Base-by-base conservation (phyloP, 2,329 filamentous ascomycete genomes). In the Fusarium fujikuroi region DNA sequence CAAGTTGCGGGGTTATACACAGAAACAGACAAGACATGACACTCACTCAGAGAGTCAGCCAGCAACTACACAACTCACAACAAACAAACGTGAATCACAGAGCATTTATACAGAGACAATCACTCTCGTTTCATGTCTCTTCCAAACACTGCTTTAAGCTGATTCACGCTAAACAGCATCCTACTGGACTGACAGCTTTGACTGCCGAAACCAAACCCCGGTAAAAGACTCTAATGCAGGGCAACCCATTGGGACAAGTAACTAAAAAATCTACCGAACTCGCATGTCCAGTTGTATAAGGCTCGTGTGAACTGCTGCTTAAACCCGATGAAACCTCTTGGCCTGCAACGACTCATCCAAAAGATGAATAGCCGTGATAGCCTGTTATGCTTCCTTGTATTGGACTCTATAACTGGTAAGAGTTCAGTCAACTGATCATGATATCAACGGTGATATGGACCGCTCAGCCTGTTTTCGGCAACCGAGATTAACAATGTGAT, bases 181-280 rank as follows among this genome's bases (percentile, higher is more conserved):
- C 25, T 30, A 39, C 62, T 25, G 23, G n/a, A 12, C 32, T 52
- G 37, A 46, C 56, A 68, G 47, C 30, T 39, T 40, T n/a, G 36
- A 70, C 36, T 65, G 59, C 66, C 64, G 66, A 70, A 59, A 34
- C 43, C 39, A 53, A 65, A 43, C 44, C 65, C 57, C 40, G 59
- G 52, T 52, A 57, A 10, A 52, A 50, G 25, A 36, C 58, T 43
- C 36, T 43, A 46, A 59, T 65, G 66, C 52, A 69, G 30, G 60
- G 23, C 21, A 52, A 49, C 40, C 59, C 59, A 54, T 69, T 47
- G 30, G 66, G 59, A 42, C 30, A 63, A 30, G 44, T 50, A 19
- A 53, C 39, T 25, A 46, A 39, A 9, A 46, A 47, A 47, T 52
- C 59, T 69, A n/a, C 52, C 66, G 59, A 57, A 21, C 40, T 46